Conservation (phyloP, 2,329 filamentous ascomycete genomes). For the Aaosphaeria pasadenensis region DNA sequence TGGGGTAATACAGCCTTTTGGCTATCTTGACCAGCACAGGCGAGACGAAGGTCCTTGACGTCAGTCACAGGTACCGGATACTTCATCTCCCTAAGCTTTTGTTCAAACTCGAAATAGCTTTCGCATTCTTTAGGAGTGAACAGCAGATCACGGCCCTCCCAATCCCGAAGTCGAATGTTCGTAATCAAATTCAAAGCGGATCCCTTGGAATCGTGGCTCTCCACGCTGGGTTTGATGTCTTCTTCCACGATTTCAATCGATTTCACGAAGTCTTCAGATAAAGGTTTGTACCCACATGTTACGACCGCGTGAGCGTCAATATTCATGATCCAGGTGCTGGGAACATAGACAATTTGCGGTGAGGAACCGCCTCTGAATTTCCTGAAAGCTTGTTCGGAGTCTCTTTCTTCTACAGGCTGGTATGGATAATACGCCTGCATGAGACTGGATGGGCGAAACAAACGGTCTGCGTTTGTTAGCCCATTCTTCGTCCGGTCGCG, state of each 20-base stretch:
- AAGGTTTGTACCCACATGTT: slow-evolving; percentile 22
- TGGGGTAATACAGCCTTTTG: slow-evolving; percentile 9
- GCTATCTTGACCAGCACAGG: slow-evolving; percentile 3
- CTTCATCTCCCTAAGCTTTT: slow-evolving; percentile 19
- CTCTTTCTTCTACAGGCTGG: slow-evolving; percentile 26
- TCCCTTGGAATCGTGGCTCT: not conserved
- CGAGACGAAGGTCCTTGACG: slow-evolving; percentile 6
- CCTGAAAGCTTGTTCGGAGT: slow-evolving; percentile 27
- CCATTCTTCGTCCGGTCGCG: slow-evolving; percentile 5
- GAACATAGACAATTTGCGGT: slow-evolving; percentile 22
- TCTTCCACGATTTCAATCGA: slow-evolving; percentile 23
- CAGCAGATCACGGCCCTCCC: slow-evolving; percentile 15
- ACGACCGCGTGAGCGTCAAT: slow-evolving; percentile 21
- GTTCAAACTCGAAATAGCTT: slow-evolving; percentile 31
- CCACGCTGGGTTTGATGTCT: slow-evolving; percentile 8
- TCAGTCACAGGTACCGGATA: not conserved
- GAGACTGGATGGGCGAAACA: slow-evolving; percentile 21
- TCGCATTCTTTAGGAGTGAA: slow-evolving; percentile 18
- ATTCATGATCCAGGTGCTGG: slow-evolving; percentile 30
- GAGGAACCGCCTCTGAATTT: slow-evolving; percentile 14
- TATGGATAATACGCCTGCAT: slow-evolving; percentile 33
- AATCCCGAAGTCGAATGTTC: slow-evolving; percentile 19
- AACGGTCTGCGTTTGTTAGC: slow-evolving; percentile 3
- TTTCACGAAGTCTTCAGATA: slow-evolving; percentile 20
- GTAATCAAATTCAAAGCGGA: slow-evolving; percentile 4